Percentiles rank a stretch among this genome's conserved stretches.
These are phyloP conservation scores for Cystobasidiopsis lactophilus DNA, from an alignment of 768 basidiomycete species.

Conservation along the genomic window DNA sequence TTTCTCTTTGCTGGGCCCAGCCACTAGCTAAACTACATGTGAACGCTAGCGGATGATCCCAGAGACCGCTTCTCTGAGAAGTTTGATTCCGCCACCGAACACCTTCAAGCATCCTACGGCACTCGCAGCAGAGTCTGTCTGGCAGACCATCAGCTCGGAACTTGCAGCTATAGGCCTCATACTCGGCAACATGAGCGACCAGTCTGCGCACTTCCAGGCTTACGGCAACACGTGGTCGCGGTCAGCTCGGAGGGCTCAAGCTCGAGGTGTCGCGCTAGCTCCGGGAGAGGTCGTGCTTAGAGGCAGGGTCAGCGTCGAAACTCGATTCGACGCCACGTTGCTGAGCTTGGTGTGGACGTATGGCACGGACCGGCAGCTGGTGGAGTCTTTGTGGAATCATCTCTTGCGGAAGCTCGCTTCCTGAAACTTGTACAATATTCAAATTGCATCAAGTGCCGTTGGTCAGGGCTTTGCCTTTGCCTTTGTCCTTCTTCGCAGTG, in stretches of 20 bases:
- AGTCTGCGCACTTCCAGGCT: no score
- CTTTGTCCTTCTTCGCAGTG: not conserved
- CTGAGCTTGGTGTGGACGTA: slow-evolving; percentile 1
- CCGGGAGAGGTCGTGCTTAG: not conserved
- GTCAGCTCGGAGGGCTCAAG: not conserved
- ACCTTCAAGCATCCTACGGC: not conserved
- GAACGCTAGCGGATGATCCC: not conserved
- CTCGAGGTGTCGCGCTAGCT: not conserved
- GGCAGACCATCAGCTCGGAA: not conserved
- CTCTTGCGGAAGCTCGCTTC: slow-evolving; percentile 1
- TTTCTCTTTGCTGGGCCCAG: no score
- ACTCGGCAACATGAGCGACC: no score
- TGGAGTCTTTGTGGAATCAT: slow-evolving; percentile 7
- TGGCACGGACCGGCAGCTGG: slow-evolving; percentile 1
- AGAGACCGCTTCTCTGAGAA: not conserved
- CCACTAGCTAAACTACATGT: no score
- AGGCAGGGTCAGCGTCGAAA: not conserved
- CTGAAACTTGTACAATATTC: no score
- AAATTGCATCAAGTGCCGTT: no score
- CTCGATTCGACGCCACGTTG: not conserved
- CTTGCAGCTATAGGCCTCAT: not conserved
- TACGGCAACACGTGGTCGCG: not conserved
- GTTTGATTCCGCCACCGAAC: not conserved
- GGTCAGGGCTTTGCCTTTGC: not conserved
- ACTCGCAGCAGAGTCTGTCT: not conserved